Evolutionary conservation across 164 flowering plant species (phyloP), one percentile per base, ranked within the genome.

Genomic region (Annona squamosa): DNA sequence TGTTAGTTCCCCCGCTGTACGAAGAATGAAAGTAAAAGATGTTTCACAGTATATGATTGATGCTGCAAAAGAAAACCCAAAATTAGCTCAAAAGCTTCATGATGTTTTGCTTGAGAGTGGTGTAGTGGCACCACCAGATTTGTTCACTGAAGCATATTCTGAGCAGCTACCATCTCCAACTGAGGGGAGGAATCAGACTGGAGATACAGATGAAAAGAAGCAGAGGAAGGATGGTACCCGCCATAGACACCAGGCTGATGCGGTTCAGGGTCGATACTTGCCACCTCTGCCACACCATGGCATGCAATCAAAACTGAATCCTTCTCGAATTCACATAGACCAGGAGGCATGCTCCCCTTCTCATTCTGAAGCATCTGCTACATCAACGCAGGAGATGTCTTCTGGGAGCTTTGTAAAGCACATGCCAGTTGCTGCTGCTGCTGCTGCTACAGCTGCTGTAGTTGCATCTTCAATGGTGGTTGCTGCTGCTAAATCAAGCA

Each of bases 91-190:
- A 78, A 95, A 91, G 74, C 97, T 95, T 76, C 97, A 93, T 80
- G 92, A 90, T 74, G 99, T 91, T 69, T 84, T 95, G 72, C 90
- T 93, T 44, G 99, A 95, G 84, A 95, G 99, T 81, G 99, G 99
- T 44, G 94, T 91, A 67, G 89, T 87, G 70, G 96, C 97, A 61
- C 99, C 99, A 17, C 89, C 92, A 16, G 82, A 87, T 77, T 76
- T 95, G 77, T 95, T 95, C 78, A 76, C 90, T 48, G 95, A 90
- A 78, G 79, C 87, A 48, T 85, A 82, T 73, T 41, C 79, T 1
- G 86, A 86, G 65, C 81, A 84, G 66, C 57, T 79, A 63, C 82
- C 81, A 41, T 77, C 75, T 63, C 71, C 81, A 19, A 62, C 69
- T 70, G 87, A 86, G 41, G 77, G 77, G 26, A 84, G 77, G 72